Evolutionary conservation across 1,284 basidiomycete species (phyloP).

Genomic region (Trichosporon coremiiforme): DNA sequence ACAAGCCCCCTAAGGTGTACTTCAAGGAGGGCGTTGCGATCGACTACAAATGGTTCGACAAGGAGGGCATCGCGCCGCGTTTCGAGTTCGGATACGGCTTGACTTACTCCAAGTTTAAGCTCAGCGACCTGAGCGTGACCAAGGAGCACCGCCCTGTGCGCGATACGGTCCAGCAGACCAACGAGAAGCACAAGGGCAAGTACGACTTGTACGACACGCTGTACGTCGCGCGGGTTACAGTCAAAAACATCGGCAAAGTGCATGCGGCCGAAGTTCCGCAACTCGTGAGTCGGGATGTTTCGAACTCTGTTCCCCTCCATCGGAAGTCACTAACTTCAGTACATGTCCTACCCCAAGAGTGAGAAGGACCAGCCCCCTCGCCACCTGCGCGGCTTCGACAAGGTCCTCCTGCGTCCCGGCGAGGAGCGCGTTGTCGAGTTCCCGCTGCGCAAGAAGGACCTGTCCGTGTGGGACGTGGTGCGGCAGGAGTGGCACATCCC

Average conservation of each 20-base stretch:
- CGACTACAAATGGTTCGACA: conserved; percentile 59
- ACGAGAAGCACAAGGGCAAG: conserved; percentile 51
- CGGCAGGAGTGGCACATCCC: conserved; percentile 55
- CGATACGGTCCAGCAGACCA: conserved; percentile 56
- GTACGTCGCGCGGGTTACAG: conserved; percentile 48
- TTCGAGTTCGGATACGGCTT: conserved; percentile 60
- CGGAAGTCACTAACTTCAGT: conserved; percentile 38
- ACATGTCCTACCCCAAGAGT: conserved; percentile 53
- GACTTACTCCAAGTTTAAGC: conserved; percentile 57
- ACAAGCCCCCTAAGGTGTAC: conserved; percentile 35
- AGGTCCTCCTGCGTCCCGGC: conserved; percentile 49
- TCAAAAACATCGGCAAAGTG: conserved; percentile 57
- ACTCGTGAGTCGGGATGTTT: conserved; percentile 43
- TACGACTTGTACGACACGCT: conserved; percentile 53
- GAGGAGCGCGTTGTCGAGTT: conserved; percentile 47
- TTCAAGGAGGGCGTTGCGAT: conserved; percentile 57
- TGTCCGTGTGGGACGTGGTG: conserved; percentile 56
- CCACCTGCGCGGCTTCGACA: conserved; percentile 54
- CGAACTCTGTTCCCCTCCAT: not conserved
- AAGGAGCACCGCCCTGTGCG: conserved; percentile 31
- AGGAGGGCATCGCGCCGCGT: conserved; percentile 54
- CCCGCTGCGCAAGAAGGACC: conserved; percentile 56
- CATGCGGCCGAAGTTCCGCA: conserved; percentile 58
- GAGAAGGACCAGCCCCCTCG: conserved; percentile 53
- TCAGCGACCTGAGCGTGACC: conserved; percentile 43